These are phyloP conservation scores for Penicillium janthinellum DNA, from an alignment of 2,329 filamentous ascomycete species.

Conservation along the genomic window DNA sequence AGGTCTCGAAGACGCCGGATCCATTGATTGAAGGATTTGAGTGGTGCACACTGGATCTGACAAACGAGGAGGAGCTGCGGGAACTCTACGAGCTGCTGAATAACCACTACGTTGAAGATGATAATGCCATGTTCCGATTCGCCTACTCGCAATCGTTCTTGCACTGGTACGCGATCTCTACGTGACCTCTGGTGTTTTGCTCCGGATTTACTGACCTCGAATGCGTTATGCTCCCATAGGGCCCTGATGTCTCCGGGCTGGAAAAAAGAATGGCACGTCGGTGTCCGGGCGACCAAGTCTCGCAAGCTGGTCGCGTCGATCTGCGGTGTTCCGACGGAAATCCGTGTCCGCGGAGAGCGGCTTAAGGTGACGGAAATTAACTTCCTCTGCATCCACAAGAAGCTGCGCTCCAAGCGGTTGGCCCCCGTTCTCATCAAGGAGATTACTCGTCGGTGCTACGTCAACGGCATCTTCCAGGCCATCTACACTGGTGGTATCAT, in stretches of 20 bases:
- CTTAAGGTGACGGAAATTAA: slow-evolving; percentile 90
- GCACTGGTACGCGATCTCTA: slow-evolving; percentile 65
- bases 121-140: slow-evolving; percentile 96
- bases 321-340: slow-evolving; percentile 82
- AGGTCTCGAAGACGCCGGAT: slow-evolving; percentile 76
- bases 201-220: background rate
- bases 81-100: slow-evolving; percentile 91
- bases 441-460: slow-evolving; percentile 88
- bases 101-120: slow-evolving; percentile 95
- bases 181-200: background rate
- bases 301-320: slow-evolving; percentile 93
- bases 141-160: slow-evolving; percentile 89
- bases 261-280: slow-evolving; percentile 92
- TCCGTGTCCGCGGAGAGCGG: slow-evolving; percentile 75
- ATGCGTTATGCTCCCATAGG: slow-evolving; percentile 51
- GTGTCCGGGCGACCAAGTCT: slow-evolving; percentile 80
- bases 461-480: slow-evolving; percentile 85
- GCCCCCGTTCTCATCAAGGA: slow-evolving; percentile 96
- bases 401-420: slow-evolving; percentile 88
- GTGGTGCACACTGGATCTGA: slow-evolving; percentile 89
- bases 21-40: slow-evolving; percentile 82
- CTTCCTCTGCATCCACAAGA: slow-evolving; percentile 98
- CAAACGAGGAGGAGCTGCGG: slow-evolving; percentile 72
- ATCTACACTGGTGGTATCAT: slow-evolving; percentile 94
- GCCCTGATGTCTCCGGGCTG: slow-evolving; percentile 93